Base-by-base conservation (phyloP, 2,329 filamentous ascomycete species). In the Lomentospora prolificans region DNA sequence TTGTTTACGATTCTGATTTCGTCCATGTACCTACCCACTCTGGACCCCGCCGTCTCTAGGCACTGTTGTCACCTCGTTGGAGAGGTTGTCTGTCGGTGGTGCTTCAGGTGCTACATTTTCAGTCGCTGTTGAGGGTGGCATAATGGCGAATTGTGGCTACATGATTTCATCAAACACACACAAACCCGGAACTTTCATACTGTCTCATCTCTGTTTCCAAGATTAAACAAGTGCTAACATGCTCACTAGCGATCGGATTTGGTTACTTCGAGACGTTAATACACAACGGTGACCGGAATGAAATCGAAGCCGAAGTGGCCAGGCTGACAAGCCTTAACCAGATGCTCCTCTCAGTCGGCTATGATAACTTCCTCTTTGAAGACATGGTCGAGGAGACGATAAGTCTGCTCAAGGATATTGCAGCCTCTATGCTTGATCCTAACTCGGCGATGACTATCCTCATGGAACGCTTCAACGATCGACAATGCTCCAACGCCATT, bases 211-310 rank as follows among this genome's bases (percentile, higher is more conserved):
- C n/a, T n/a, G n/a, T n/a, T n/a, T n/a, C n/a, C n/a, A n/a, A n/a
- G n/a, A n/a, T n/a, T n/a, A n/a, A n/a, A n/a, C n/a, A n/a, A n/a
- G n/a, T n/a, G n/a, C n/a, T n/a, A n/a, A n/a, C n/a, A n/a, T n/a
- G n/a, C n/a, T n/a, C n/a, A n/a, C n/a, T 68, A 97, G 94, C 92
- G 53, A 87, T 96, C 66, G 90, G 86, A 24, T 99, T 95, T 70
- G 85, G 85, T 61, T 97, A 96, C 70, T 96, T 95, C 66, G 94
- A 99, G 71, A 86, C 84, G 50, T 78, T 97, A 55, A 76, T 92
- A 63, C 81, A 82, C 60, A 73, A 80, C 50, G 83, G 82, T 62
- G 84, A 90, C 66, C 73, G 75, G 57, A 73, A 74, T 60, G 81
- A 84, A 61, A 75, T 95, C 57, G 76, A 84, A 33, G 79, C 79